Evolutionary conservation across 2,329 filamentous ascomycete species (phyloP).

Genomic region (Aspergillus fumigatiaffinis): DNA sequence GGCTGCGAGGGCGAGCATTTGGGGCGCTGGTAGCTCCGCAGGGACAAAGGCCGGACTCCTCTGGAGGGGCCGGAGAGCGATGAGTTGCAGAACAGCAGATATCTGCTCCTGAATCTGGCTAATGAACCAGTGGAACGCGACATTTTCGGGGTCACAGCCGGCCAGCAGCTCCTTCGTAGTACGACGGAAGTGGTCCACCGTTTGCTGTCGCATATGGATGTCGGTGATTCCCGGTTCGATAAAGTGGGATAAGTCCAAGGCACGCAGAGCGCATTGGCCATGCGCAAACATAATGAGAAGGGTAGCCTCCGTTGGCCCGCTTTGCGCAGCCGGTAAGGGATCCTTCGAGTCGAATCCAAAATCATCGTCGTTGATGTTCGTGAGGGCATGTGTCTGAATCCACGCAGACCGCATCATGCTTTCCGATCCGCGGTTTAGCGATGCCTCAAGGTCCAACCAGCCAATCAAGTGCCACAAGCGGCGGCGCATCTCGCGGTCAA

Average conservation of each 20-base stretch:
- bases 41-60: neutral
- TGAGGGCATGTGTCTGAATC: neutral
- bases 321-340: neutral
- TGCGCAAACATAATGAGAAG: neutral
- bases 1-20: neutral
- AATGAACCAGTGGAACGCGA: neutral
- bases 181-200: neutral
- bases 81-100: neutral
- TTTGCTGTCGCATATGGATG: neutral
- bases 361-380: neutral
- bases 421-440: slow-evolving; percentile 16
- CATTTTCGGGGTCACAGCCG: neutral
- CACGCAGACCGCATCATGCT: neutral
- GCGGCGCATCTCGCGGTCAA: slow-evolving; percentile 24
- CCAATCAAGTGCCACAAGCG: slow-evolving; percentile 25
- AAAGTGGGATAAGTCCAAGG: neutral
- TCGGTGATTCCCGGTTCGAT: neutral
- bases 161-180: neutral
- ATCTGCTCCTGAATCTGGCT: neutral
- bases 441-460: slow-evolving; percentile 21
- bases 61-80: neutral
- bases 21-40: neutral
- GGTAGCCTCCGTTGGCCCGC: neutral
- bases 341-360: neutral
- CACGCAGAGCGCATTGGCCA: neutral